Evolutionary conservation across 2,329 filamentous ascomycete genomes (phyloP).

Genomic region (Claviceps fusiformis): DNA sequence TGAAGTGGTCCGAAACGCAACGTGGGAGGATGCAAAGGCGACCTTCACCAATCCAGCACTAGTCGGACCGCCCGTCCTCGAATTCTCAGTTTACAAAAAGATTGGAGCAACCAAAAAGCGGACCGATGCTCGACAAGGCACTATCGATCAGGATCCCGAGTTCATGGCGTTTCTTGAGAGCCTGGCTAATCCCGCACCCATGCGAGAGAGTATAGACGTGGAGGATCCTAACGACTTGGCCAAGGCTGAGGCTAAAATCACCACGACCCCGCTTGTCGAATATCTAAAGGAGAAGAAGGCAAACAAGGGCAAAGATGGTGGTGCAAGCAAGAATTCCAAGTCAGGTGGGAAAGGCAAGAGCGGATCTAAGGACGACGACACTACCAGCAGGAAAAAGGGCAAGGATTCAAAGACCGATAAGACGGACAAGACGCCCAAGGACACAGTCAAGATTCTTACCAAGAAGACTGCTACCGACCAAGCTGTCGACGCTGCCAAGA

Average conservation of each 20-base stretch:
- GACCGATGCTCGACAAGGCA: conserved; percentile 75
- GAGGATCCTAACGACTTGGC: conserved; percentile 27
- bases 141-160: conserved; percentile 91
- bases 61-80: conserved; percentile 64
- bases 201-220: conserved; percentile 30
- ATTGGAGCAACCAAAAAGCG: conserved; percentile 62
- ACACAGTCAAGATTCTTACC: conserved; percentile 49
- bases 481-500: conserved; percentile 31
- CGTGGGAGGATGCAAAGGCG: conserved; percentile 72
- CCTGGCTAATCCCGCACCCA: conserved; percentile 54
- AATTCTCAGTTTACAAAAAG: conserved; percentile 74
- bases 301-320: conserved; percentile 46
- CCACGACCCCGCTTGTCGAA: conserved; percentile 79
- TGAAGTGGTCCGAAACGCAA: conserved; percentile 52
- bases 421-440: conserved; percentile 36
- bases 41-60: conserved; percentile 59
- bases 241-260: conserved; percentile 47
- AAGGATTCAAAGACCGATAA: conserved; percentile 47
- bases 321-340: conserved; percentile 32
- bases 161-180: conserved; percentile 88
- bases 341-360: conserved; percentile 35
- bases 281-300: conserved; percentile 87
- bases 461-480: conserved; percentile 42
- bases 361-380: conserved; percentile 30
- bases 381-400: conserved; percentile 50